These are phyloP conservation scores for Lyophyllum shimeji DNA, from an alignment of 768 basidiomycete species.

Conservation along the genomic window DNA sequence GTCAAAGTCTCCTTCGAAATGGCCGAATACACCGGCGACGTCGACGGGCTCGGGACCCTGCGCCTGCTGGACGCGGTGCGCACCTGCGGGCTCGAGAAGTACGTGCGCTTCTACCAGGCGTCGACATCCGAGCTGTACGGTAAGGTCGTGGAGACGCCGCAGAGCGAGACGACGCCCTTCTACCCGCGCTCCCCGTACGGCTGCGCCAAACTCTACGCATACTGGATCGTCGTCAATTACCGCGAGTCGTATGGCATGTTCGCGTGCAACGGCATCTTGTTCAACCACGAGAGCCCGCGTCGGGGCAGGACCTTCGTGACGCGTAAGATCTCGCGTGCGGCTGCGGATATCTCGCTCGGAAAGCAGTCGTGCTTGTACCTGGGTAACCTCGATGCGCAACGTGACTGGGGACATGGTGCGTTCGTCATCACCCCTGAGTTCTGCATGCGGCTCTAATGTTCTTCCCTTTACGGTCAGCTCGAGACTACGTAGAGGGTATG, in stretches of 20 bases:
- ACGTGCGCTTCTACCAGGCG: slow-evolving; percentile 95
- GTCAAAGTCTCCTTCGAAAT: slow-evolving; percentile 99
- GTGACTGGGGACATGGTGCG: slow-evolving; percentile 97
- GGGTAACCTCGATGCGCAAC: slow-evolving; percentile 91
- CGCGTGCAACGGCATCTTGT: slow-evolving; percentile 95
- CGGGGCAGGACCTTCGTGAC: slow-evolving; percentile 96
- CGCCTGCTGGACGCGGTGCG: slow-evolving; percentile 95
- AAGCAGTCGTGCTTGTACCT: slow-evolving; percentile 92
- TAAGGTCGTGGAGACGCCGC: slow-evolving; percentile 93
- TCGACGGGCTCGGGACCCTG: slow-evolving; percentile 92
- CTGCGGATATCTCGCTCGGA: slow-evolving; percentile 86
- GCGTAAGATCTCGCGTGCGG: slow-evolving; percentile 90
- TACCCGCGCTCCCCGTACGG: slow-evolving; percentile 98
- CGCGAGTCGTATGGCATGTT: slow-evolving; percentile 96
- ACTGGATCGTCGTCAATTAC: slow-evolving; percentile 91
- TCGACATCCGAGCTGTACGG: slow-evolving; percentile 98
- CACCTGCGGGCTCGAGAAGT: slow-evolving; percentile 91
- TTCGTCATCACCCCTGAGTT: slow-evolving; percentile 9
- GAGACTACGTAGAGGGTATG: slow-evolving; percentile 96
- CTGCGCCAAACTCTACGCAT: slow-evolving; percentile 91
- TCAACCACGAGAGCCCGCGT: slow-evolving; percentile 97
- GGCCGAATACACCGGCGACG: slow-evolving; percentile 98
- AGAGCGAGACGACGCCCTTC: slow-evolving; percentile 95
- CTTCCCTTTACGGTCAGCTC: slow-evolving; percentile 42
- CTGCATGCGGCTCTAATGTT: background rate